Conservation (phyloP, 345 rosid genomes). For the Boechera retrofracta region DNA sequence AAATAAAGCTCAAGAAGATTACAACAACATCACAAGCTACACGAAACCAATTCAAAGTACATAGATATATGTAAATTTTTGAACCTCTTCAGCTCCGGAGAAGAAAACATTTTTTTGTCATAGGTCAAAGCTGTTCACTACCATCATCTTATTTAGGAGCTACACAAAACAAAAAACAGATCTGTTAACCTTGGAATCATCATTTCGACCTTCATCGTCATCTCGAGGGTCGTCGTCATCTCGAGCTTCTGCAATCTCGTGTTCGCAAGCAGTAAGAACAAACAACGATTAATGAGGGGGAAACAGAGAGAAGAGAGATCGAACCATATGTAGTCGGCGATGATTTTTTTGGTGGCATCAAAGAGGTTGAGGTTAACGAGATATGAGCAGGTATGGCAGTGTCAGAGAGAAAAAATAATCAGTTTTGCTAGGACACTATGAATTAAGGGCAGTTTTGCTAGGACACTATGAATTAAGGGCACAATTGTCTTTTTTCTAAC, state of each 20-base stretch:
- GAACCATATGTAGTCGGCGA: conserved; percentile 83
- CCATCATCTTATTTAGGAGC: conserved; percentile 60
- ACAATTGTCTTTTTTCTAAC: too few species aligned
- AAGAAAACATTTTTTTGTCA: conserved; percentile 83
- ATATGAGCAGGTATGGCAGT: conserved; percentile 61
- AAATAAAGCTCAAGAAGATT: background rate
- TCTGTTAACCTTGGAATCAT: too few species aligned
- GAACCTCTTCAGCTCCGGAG: conserved; percentile 87
- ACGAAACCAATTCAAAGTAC: conserved; percentile 19
- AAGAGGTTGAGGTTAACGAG: conserved; percentile 75
- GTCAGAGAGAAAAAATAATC: conserved; percentile 4
- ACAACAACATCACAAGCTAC: conserved; percentile 15
- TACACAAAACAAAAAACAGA: background rate
- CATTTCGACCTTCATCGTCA: too few species aligned
- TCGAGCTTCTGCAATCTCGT: too few species aligned
- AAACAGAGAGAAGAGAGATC: conserved; percentile 31
- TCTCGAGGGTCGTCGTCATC: too few species aligned
- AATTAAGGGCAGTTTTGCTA: too few species aligned
- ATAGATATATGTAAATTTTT: conserved; percentile 80
- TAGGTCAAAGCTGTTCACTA: conserved; percentile 70
- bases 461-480: too few species aligned
- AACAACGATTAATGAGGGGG: background rate
- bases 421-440: too few species aligned
- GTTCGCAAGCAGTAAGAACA: background rate
- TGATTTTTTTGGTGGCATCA: conserved; percentile 59